Evolutionary conservation across 2,329 filamentous ascomycete species (phyloP), one percentile per base, ranked within the genome.

Genomic region (Plenodomus lindquistii): DNA sequence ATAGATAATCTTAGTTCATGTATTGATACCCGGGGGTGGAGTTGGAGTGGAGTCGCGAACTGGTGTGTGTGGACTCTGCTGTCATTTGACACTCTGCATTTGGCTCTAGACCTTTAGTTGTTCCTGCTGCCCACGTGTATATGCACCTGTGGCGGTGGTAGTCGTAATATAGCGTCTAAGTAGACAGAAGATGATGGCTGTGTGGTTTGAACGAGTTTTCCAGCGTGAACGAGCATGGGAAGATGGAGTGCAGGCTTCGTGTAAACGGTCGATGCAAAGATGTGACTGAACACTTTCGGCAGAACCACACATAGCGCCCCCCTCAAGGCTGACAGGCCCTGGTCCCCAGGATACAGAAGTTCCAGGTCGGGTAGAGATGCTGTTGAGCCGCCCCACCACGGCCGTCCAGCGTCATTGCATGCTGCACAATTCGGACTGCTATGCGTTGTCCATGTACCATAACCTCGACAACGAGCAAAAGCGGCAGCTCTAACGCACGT

Each of bases 1-100:
- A 48, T 50, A 50, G 50, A 52, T 43, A 40, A 45, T 53, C 18
- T 37, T 52, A 41, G 45, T 43, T 41, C 41, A 54, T 61, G 62
- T 66, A 65, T 65, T 66, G 65, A 68, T 68, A 68, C 65, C 65
- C 65, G 46, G 50, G 36, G 52, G 38, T 34, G 52, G 41, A 40
- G 36, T 21, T 20, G 40, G 47, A 54, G 55, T 52, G 58, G 61
- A 62, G 55, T 52, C 40, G 52, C 34, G 50, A 42, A 43, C 40
- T 56, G 51, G 46, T 50, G 52, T 59, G 54, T 35, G 57, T 59
- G 56, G 60, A 42, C 48, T 42, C 22, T 39, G 48, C 45, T 31
- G 35, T 29, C 37, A 40, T 42, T 24, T 35, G 35, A 31, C 15
- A 7, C 16, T 13, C 16, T 18, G 18, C 18, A 37, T 11, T 18